phyloP scores from a whole-genome alignment of 345 rosid genomes.

The Syzygium aromaticum region DNA sequence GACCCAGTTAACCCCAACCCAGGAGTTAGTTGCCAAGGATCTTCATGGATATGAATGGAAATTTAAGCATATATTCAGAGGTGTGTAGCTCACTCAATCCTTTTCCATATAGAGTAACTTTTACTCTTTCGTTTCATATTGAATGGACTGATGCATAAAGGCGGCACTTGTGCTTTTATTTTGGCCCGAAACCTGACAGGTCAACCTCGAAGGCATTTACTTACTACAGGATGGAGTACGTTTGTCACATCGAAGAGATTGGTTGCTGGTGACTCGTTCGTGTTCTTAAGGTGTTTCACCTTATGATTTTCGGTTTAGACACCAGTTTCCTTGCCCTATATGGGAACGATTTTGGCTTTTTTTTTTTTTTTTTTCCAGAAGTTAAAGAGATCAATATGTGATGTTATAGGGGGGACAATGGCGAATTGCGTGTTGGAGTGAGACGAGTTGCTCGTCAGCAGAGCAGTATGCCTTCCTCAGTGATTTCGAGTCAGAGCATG shows the following conservation, averaged over 20 bases:
- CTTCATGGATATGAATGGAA: constrained; percentile 92
- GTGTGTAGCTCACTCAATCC: constrained; percentile 16
- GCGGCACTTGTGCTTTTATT: neutral
- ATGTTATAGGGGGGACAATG: constrained; percentile 51
- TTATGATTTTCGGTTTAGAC: neutral
- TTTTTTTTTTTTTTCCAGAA: too few relatives aligned
- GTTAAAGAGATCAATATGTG: neutral
- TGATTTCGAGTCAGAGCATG: constrained; percentile 93
- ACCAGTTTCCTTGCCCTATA: neutral
- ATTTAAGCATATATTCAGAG: constrained; percentile 92
- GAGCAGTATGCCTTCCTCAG: constrained; percentile 74
- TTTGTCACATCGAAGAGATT: constrained; percentile 86
- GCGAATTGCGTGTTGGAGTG: constrained; percentile 75
- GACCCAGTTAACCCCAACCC: constrained; percentile 82
- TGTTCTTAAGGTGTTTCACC: constrained; percentile 64
- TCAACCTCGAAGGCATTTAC: constrained; percentile 87
- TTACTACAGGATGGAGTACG: constrained; percentile 96
- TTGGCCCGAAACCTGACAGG: constrained; percentile 31
- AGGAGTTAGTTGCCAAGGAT: constrained; percentile 88
- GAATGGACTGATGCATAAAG: neutral
- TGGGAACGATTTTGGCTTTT: neutral
- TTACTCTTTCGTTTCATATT: neutral
- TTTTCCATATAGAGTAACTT: neutral
- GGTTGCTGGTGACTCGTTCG: constrained; percentile 84
- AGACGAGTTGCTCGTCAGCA: constrained; percentile 63